Percentiles rank a stretch among this genome's conserved stretches.
Conservation (phyloP, 1,284 basidiomycete species). For the Ceraceosorus bombacis region DNA sequence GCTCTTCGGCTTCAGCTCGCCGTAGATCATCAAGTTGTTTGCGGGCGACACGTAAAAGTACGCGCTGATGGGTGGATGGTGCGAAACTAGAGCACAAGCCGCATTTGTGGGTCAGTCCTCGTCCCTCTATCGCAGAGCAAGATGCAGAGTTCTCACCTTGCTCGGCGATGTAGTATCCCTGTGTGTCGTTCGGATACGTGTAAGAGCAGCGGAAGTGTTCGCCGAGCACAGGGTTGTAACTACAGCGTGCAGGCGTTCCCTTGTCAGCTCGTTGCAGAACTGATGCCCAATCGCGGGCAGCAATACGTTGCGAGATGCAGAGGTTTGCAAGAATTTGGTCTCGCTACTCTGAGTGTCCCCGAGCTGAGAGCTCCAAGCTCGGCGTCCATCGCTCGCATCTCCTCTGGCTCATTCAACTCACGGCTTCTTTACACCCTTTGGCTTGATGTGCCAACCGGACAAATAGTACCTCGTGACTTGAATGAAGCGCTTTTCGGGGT, state of each 20-base stretch:
- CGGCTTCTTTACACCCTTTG: constrained; percentile 98
- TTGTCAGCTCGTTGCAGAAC: neutral
- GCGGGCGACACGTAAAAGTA: constrained; percentile 95
- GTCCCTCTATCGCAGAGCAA: neutral
- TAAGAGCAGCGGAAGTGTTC: constrained; percentile 97
- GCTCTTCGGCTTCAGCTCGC: constrained; percentile 89
- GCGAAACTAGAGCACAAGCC: constrained; percentile 59
- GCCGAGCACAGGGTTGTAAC: constrained; percentile 89
- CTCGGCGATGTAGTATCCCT: constrained; percentile 94
- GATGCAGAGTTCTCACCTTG: constrained; percentile 58
- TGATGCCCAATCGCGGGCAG: neutral
- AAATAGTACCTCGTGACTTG: constrained; percentile 89
- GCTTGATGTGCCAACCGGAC: constrained; percentile 99
- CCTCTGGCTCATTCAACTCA: constrained; percentile 16
- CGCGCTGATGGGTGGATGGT: constrained; percentile 90
- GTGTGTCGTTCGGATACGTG: constrained; percentile 80
- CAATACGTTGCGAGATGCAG: too few species aligned
- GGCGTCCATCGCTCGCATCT: neutral
- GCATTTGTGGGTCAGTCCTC: constrained; percentile 1
- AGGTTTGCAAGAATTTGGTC: too few species aligned
- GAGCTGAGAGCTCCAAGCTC: too few species aligned
- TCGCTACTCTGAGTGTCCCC: too few species aligned
- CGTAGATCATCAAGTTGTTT: constrained; percentile 69
- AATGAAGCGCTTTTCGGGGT: constrained; percentile 84
- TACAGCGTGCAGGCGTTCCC: neutral